Conservation (phyloP, 306 rosid genomes). For the Glycyrrhiza uralensis region DNA sequence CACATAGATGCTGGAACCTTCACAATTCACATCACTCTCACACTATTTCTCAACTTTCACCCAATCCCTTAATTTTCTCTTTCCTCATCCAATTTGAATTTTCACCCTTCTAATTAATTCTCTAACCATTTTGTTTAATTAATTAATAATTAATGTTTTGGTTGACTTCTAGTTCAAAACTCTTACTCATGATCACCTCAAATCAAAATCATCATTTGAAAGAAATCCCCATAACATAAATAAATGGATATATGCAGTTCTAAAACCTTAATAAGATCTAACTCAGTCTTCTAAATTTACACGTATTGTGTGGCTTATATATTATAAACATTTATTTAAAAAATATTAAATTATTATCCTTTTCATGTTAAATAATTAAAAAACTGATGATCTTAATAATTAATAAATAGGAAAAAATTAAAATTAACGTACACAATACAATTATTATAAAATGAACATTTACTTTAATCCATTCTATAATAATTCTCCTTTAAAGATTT, state of each 20-base stretch:
- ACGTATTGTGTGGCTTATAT: background rate
- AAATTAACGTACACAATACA: no score
- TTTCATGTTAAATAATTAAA: no score
- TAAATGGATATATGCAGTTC: background rate
- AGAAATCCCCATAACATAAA: background rate
- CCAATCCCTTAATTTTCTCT: background rate
- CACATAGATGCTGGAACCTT: constrained; percentile 18
- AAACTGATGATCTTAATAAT: no score
- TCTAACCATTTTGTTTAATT: background rate
- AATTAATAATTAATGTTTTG: background rate
- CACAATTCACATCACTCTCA: background rate
- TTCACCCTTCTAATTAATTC: background rate
- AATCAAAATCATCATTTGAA: background rate
- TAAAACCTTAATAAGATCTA: background rate
- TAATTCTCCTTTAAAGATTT: no score
- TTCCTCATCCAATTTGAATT: background rate
- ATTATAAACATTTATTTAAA: background rate
- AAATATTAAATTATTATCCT: no score
- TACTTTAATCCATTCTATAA: no score
- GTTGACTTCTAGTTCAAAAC: background rate
- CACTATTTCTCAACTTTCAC: background rate
- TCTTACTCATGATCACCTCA: background rate
- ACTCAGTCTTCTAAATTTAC: background rate
- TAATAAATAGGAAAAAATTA: no score
- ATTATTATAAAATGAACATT: background rate